These are phyloP conservation scores for Ceratocystis colombiana DNA, from an alignment of 2,329 filamentous ascomycete species.

Conservation along the genomic window DNA sequence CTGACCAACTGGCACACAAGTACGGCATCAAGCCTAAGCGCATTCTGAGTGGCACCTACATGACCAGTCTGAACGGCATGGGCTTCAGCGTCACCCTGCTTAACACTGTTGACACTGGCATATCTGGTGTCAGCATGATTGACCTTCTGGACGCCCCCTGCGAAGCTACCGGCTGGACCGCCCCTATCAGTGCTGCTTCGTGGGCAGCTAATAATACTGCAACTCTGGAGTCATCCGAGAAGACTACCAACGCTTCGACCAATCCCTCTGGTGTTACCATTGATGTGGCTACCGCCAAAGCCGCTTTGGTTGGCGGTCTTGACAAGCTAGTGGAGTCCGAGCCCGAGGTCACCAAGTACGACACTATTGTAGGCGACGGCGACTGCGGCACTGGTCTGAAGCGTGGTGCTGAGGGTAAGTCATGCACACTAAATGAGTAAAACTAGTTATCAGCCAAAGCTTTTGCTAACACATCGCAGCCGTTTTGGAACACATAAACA, in stretches of 20 bases:
- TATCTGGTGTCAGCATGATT: conserved; percentile 52
- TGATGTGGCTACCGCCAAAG: conserved; percentile 42
- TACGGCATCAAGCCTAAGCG: conserved; percentile 54
- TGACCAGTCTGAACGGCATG: conserved; percentile 67
- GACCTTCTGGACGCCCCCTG: conserved; percentile 59
- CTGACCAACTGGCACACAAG: conserved; percentile 47
- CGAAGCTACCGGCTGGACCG: conserved; percentile 61
- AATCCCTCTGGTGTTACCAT: conserved; percentile 43
- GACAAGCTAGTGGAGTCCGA: conserved; percentile 55
- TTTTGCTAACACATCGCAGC: conserved; percentile 35
- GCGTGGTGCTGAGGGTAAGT: conserved; percentile 66
- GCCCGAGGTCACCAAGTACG: conserved; percentile 60
- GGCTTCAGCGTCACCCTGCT: conserved; percentile 66
- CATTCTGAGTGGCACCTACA: conserved; percentile 59
- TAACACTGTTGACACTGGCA: conserved; percentile 51
- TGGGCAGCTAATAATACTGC: conserved; percentile 50
- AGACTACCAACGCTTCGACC: conserved; percentile 34
- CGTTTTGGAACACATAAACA: conserved; percentile 41
- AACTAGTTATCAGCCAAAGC: background rate
- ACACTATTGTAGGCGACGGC: conserved; percentile 79
- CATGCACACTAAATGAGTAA: background rate
- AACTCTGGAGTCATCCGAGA: conserved; percentile 28
- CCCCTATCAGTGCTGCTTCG: conserved; percentile 51
- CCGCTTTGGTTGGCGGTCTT: conserved; percentile 47
- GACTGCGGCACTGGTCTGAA: conserved; percentile 82